Evolutionary conservation across 345 rosid species (phyloP), one percentile per base, ranked within the genome.

Genomic region (Melaleuca alternifolia): DNA sequence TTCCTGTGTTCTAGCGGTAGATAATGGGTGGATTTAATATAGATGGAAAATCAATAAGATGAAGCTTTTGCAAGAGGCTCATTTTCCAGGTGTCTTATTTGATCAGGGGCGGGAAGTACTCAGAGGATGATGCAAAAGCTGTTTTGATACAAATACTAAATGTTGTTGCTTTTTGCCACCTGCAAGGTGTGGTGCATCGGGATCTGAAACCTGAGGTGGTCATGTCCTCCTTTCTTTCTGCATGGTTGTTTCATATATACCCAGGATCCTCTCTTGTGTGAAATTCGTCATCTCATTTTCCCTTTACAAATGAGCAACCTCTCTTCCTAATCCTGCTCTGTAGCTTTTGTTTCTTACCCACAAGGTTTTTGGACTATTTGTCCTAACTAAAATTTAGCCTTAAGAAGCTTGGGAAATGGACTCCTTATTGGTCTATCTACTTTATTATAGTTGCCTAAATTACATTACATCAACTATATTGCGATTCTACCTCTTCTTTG

Each of bases 201-300:
- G 99, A 97, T 93, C 96, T 97, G 54, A 97, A 97, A 92, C 99
- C 99, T 33, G 99, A 97, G 99, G 99, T 96, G 24, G 12, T 65
- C 46, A 65, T 33, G 79, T 65, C 8, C 79, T 33, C 79, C 79
- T 65, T 65, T 65, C 79, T 8, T 65, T 65, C 16, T 65, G 46
- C 79, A 18, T 3, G 6, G 79, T 65, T 65, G 24, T 65, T 33
- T 65, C 79, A 33, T 65, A 65, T 33, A 46, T 33, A 65, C 79
- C 2, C 11, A 65, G 79, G 24, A 65, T 65, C 79, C 79, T 65
- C 44, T 30, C 46, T 18, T 65, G 79, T 65, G 79, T 65, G 46
- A 65, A 33, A 65, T 65, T 33, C 33, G 79, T 65, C 18, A 9
- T 65, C 79, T 65, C 79, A 65, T 65, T 33, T 33, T 65, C 3